Evolutionary conservation across 371 early-diverging fungal genomes (phyloP), one percentile per base, ranked within the genome.

Genomic region (Gilbertella persicaria): DNA sequence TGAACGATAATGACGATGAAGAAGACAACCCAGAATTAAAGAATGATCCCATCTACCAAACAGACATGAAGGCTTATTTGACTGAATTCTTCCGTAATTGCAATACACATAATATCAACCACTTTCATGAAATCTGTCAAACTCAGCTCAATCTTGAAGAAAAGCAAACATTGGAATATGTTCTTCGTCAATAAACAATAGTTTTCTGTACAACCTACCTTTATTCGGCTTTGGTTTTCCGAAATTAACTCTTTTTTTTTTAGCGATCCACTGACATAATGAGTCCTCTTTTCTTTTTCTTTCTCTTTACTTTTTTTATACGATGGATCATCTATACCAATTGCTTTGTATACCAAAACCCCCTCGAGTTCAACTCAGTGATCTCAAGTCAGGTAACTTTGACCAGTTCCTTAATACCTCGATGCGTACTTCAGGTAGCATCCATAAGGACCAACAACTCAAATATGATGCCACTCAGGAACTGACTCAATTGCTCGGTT

Each of bases 11-110:
- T 3, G 88, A 84, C 19, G 85, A 84, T 52, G 86, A 85, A 38
- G 88, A 84, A 45, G 83, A 85, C 47, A 91, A 92, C 50, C 79
- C 87, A 39, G 91, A 91, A 39, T 52, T 87, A 21, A 71, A 78
- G 55, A 70, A 83, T 10, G 88, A 88, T 62, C 89, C 89, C 7
- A 76, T 91, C 29, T 91, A 84, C 58, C 85, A 88, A 57, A 71
- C 83, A 26, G 83, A 89, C 53, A 74, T 89, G 71, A 84, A 78
- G 74, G 82, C 24, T 23, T 85, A 85, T 50, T 66, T 91, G 29
- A 62, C 79, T 10, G 71, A 84, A n/a, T 91, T 90, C 69, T 85
- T 91, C 77, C 76, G 78, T 30, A 82, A 83, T 55, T 86, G 85
- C 55, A 78, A 78, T 21, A 54, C 73, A 26, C 78, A 83, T 35